Conservation (phyloP, 2,329 filamentous ascomycete genomes). For the Leptographium radiaticola region DNA sequence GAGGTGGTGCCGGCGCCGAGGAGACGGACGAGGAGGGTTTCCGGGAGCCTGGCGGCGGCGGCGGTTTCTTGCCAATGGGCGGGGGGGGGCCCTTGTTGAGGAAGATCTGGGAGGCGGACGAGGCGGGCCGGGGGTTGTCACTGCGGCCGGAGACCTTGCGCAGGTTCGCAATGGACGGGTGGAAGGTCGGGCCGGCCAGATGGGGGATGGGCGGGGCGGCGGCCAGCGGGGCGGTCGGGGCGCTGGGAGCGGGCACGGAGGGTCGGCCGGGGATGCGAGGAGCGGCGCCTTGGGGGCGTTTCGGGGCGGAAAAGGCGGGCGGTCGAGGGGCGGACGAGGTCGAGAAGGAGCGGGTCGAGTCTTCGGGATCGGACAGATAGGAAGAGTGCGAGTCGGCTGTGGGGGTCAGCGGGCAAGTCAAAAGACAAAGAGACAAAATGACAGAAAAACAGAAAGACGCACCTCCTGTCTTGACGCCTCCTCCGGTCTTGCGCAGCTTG, state of each 20-base stretch:
- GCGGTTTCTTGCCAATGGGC: slow-evolving; percentile 63
- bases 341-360: slow-evolving; percentile 44
- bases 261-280: slow-evolving; percentile 46
- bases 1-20: background rate
- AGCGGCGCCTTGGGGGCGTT: slow-evolving; percentile 43
- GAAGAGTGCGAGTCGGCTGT: slow-evolving; percentile 54
- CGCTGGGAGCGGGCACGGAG: slow-evolving; percentile 26
- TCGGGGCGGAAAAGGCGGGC: slow-evolving; percentile 41
- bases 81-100: slow-evolving; percentile 55
- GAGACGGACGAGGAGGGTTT: slow-evolving; percentile 32
- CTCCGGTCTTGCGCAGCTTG: slow-evolving; percentile 78
- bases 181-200: slow-evolving; percentile 19
- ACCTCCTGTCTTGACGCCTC: slow-evolving; percentile 63
- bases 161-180: slow-evolving; percentile 44
- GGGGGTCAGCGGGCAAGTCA: background rate
- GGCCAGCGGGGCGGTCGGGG: background rate
- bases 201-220: slow-evolving; percentile 1
- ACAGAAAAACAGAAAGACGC: slow-evolving; percentile 12
- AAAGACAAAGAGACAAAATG: background rate
- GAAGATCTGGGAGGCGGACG: slow-evolving; percentile 39
- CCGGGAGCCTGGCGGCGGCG: slow-evolving; percentile 46
- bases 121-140: slow-evolving; percentile 41
- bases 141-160: slow-evolving; percentile 39
- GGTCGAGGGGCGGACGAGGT: slow-evolving; percentile 41
- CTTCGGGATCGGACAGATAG: slow-evolving; percentile 65